Evolutionary conservation across 1,139 yeast species (phyloP).

Genomic region (Lipomyces yarrowii): DNA sequence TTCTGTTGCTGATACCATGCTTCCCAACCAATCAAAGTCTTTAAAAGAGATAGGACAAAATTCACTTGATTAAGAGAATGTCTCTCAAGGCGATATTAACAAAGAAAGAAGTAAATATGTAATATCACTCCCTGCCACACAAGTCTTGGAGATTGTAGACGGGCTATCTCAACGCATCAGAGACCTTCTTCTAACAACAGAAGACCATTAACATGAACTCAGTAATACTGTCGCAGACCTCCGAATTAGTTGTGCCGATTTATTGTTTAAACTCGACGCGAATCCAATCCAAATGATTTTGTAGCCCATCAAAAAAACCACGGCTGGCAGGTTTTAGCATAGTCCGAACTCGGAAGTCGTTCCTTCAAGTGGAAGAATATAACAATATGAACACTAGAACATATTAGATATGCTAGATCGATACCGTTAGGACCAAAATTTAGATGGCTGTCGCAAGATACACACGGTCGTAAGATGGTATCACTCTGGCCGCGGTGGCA

Average conservation of each 20-base stretch:
- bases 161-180: neutral
- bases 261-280: neutral
- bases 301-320: neutral
- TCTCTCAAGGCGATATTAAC: neutral
- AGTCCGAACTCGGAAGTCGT: neutral
- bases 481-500: neutral
- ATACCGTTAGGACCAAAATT: neutral
- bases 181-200: neutral
- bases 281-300: neutral
- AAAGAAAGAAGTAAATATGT: neutral
- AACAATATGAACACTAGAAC: neutral
- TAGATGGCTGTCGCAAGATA: neutral
- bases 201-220: neutral
- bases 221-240: neutral
- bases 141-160: neutral
- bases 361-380: neutral
- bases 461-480: neutral
- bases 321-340: neutral
- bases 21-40: neutral
- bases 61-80: neutral
- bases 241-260: neutral
- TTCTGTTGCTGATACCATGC: conserved; percentile 33
- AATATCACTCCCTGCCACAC: neutral
- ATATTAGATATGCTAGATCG: neutral
- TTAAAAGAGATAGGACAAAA: neutral